phyloP scores from a whole-genome alignment of 2,329 filamentous ascomycete genomes.

The Colletotrichum destructivum region DNA sequence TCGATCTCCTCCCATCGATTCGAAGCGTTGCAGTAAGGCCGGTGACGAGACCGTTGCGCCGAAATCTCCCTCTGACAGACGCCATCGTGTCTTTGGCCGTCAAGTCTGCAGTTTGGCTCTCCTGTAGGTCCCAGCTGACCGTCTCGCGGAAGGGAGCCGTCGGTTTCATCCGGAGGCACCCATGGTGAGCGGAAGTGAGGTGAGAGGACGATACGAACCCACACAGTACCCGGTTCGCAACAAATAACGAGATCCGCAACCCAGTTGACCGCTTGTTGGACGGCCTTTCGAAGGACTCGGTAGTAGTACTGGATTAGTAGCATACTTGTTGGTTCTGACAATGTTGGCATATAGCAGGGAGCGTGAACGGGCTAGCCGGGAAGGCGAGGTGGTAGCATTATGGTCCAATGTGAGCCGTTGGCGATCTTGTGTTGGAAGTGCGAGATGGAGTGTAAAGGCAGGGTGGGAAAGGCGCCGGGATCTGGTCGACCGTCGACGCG shows the following conservation, averaged over 20 bases:
- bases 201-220: background rate
- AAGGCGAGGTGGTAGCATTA: conserved; percentile 2
- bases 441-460: conserved; percentile 39
- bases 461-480: conserved; percentile 20
- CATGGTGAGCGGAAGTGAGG: background rate
- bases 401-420: conserved; percentile 9
- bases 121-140: conserved; percentile 27
- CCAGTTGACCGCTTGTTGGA: conserved; percentile 21
- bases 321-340: background rate
- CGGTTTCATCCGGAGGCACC: background rate
- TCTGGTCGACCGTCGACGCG: conserved; percentile 25
- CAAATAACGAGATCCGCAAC: conserved; percentile 3
- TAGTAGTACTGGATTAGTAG: background rate
- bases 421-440: conserved; percentile 12
- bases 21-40: background rate
- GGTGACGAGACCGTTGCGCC: conserved; percentile 20
- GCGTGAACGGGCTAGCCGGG: conserved; percentile 18
- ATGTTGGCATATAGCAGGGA: conserved; percentile 3
- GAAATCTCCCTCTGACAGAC: conserved; percentile 18
- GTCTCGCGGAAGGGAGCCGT: conserved; percentile 29
- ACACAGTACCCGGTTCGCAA: conserved; percentile 15
- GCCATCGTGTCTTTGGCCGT: conserved; percentile 17
- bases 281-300: background rate
- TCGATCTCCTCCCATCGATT: conserved; percentile 9
- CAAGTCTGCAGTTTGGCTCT: conserved; percentile 26